These are phyloP conservation scores for Vaccinium corymbosum DNA, from an alignment of 148 eudicot species.

Conservation along the genomic window DNA sequence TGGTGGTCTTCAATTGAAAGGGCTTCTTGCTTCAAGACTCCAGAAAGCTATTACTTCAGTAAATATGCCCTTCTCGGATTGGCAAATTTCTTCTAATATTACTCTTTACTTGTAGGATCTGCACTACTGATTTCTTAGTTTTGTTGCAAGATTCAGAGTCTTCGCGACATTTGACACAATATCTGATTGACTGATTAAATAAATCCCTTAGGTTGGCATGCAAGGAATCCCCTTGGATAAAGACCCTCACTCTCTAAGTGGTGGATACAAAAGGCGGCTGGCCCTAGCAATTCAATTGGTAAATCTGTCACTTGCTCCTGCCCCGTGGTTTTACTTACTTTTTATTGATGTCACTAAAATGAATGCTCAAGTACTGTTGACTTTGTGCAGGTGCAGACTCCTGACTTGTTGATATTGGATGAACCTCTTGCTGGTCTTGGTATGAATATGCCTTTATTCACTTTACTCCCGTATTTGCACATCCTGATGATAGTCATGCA, in stretches of 20 bases:
- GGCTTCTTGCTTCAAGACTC: slow-evolving; percentile 70
- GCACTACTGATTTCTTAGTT: neutral
- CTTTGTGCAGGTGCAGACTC: slow-evolving; percentile 70
- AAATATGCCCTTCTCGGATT: slow-evolving; percentile 17
- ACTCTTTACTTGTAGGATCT: neutral
- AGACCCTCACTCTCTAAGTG: slow-evolving; percentile 93
- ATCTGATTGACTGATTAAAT: slow-evolving; percentile 1
- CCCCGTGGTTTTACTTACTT: neutral
- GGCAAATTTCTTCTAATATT: neutral
- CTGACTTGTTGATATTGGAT: slow-evolving; percentile 81
- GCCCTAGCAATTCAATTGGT: slow-evolving; percentile 95
- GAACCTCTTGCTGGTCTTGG: slow-evolving; percentile 99
- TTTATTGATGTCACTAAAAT: neutral
- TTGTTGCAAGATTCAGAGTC: neutral
- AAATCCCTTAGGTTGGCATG: slow-evolving; percentile 67
- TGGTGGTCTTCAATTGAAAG: slow-evolving; percentile 56
- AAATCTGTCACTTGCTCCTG: slow-evolving; percentile 20
- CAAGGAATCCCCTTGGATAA: slow-evolving; percentile 79
- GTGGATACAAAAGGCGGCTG: slow-evolving; percentile 95
- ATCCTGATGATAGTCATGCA: neutral
- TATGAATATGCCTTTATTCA: slow-evolving; percentile 28
- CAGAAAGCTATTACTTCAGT: slow-evolving; percentile 80
- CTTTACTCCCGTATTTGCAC: neutral
- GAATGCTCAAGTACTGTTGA: neutral
- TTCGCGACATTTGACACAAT: neutral